Evolutionary conservation across 805 yeast species (phyloP).

Genomic region (Trichomonascus vanleenenianus): DNA sequence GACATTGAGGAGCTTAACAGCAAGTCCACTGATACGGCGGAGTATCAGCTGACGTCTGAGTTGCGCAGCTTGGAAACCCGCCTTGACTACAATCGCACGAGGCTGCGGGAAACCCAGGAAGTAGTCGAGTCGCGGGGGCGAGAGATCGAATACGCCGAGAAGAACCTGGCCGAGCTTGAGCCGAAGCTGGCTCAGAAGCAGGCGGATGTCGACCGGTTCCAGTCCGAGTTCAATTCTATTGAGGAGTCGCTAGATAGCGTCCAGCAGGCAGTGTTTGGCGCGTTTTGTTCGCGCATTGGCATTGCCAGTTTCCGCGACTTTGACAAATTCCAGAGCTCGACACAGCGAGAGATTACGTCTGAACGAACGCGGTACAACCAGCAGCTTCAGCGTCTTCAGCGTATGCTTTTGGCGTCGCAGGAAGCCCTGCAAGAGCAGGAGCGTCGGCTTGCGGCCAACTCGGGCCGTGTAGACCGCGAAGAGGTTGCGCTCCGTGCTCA

Average conservation of each 20-base stretch:
- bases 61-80: slow-evolving; percentile 38
- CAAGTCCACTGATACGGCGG: slow-evolving; percentile 15
- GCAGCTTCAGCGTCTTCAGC: background rate
- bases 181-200: slow-evolving; percentile 30
- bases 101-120: slow-evolving; percentile 24
- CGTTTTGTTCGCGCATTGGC: slow-evolving; percentile 48
- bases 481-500: slow-evolving; percentile 31
- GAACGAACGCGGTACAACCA: background rate
- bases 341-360: background rate
- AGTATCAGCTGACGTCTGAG: slow-evolving; percentile 51
- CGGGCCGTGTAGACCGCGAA: slow-evolving; percentile 31
- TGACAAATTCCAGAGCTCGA: slow-evolving; percentile 45
- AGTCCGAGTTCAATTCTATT: slow-evolving; percentile 1
- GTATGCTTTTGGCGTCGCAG: slow-evolving; percentile 46
- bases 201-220: slow-evolving; percentile 13
- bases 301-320: slow-evolving; percentile 56
- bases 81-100: slow-evolving; percentile 25
- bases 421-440: slow-evolving; percentile 43
- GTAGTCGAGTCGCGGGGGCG: slow-evolving; percentile 24
- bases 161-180: slow-evolving; percentile 33
- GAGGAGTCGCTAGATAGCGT: slow-evolving; percentile 12
- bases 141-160: slow-evolving; percentile 18
- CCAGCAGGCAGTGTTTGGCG: slow-evolving; percentile 28
- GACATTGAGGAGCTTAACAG: slow-evolving; percentile 39
- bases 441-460: slow-evolving; percentile 36